Percentiles rank a stretch among this genome's conserved stretches.
Evolutionary conservation across 2,329 filamentous ascomycete genomes (phyloP).

Genomic region (Hawksworthiomyces lignivorus): DNA sequence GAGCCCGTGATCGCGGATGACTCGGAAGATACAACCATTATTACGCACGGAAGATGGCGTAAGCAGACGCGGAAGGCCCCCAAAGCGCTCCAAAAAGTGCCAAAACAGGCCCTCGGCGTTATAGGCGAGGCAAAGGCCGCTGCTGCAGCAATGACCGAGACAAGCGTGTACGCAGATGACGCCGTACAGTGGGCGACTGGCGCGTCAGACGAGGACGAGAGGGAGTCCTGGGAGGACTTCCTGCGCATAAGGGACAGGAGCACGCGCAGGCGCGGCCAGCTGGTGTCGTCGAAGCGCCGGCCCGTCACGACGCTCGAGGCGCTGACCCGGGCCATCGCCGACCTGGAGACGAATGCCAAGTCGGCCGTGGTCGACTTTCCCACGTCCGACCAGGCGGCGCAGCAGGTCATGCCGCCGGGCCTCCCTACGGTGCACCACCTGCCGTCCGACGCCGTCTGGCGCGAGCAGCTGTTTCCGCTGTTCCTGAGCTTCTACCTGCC

Average conservation of each 20-base stretch:
- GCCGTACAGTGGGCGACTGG: no score
- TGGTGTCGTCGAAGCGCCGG: no score
- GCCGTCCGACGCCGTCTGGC: slow-evolving; percentile 9
- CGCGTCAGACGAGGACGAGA: no score
- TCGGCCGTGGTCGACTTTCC: slow-evolving; percentile 7
- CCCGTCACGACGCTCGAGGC: background rate
- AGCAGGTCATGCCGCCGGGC: background rate
- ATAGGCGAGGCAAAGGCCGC: background rate
- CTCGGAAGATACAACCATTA: slow-evolving; percentile 1
- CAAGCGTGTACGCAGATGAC: no score
- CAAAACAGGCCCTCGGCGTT: background rate
- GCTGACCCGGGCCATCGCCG: slow-evolving; percentile 2
- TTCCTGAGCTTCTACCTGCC: slow-evolving; percentile 13
- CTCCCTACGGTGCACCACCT: background rate
- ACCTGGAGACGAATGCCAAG: slow-evolving; percentile 2
- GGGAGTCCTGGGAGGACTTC: no score
- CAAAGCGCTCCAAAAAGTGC: background rate
- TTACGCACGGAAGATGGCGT: slow-evolving; percentile 13
- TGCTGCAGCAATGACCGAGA: background rate
- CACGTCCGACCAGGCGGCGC: background rate
- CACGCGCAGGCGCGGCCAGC: no score
- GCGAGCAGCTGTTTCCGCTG: slow-evolving; percentile 14
- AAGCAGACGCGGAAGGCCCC: slow-evolving; percentile 2
- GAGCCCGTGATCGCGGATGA: slow-evolving; percentile 1
- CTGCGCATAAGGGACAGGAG: no score